Percentiles rank a stretch among this genome's conserved stretches.
phyloP scores from a whole-genome alignment of 139 green algal species.

The Astrephomene gubernaculifera region DNA sequence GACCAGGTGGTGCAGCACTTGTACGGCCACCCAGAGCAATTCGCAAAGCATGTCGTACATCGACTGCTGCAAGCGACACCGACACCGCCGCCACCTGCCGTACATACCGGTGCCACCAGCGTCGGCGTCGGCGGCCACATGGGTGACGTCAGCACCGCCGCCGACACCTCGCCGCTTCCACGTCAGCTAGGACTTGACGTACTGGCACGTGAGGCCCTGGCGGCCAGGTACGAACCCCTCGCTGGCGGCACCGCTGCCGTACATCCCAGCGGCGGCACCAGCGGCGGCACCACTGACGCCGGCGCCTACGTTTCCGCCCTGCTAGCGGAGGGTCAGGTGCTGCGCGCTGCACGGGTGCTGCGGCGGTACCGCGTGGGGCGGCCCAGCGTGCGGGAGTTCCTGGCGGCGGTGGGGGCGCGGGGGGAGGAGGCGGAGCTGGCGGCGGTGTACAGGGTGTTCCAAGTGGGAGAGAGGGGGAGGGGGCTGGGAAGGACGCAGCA shows the following conservation, averaged over 20 bases:
- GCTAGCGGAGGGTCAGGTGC: conserved; percentile 42
- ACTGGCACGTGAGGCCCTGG: conserved; percentile 10
- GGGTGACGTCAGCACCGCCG: neutral
- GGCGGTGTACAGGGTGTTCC: conserved; percentile 52
- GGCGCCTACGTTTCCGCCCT: conserved; percentile 46
- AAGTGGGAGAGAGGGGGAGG: conserved; percentile 21
- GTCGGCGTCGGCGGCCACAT: neutral
- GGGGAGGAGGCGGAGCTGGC: conserved; percentile 50
- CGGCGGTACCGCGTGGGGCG: conserved; percentile 34
- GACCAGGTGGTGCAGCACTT: conserved; percentile 49
- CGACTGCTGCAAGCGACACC: neutral
- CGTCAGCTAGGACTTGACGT: conserved; percentile 22
- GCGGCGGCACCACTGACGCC: neutral
- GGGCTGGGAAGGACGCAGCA: too few relatives aligned
- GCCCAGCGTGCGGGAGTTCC: conserved; percentile 38
- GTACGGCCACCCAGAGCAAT: conserved; percentile 30
- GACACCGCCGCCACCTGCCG: neutral
- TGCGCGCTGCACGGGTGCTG: conserved; percentile 51
- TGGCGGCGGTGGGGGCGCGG: conserved; percentile 49
- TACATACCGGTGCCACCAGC: neutral
- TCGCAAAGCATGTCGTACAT: conserved; percentile 26
- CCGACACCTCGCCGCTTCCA: neutral
- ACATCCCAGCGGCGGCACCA: neutral
- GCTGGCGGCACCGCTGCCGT: neutral
- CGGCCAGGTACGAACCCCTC: conserved; percentile 21